These are phyloP conservation scores for Vitis cinerea DNA, from an alignment of 164 flowering plant species.

Conservation along the genomic window DNA sequence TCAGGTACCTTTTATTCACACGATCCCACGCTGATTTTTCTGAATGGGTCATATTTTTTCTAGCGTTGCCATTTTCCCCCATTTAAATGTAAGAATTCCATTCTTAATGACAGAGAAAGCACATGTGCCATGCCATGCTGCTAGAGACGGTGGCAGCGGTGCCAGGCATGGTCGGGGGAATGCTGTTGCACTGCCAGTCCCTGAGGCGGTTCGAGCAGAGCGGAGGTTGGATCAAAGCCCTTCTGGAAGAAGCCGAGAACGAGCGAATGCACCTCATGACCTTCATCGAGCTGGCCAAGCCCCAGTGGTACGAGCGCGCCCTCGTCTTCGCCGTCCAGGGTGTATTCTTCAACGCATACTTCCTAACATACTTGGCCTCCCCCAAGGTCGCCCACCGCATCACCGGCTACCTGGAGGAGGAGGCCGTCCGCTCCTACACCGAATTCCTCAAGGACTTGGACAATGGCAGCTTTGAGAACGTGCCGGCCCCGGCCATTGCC, in stretches of 20 bases:
- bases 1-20: conserved; percentile 16
- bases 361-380: conserved; percentile 23
- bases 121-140: conserved; percentile 32
- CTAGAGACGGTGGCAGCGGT: conserved; percentile 35
- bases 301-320: conserved; percentile 32
- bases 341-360: conserved; percentile 33
- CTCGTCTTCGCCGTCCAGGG: conserved; percentile 36
- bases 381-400: conserved; percentile 36
- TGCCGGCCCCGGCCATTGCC: conserved; percentile 34
- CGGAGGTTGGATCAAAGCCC: conserved; percentile 42
- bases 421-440: conserved; percentile 31
- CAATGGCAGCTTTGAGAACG: conserved; percentile 21
- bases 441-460: conserved; percentile 31
- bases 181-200: conserved; percentile 29
- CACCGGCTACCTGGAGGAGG: conserved; percentile 33
- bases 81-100: background rate
- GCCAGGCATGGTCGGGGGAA: conserved; percentile 36
- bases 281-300: conserved; percentile 27
- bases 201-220: conserved; percentile 32
- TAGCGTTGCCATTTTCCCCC: background rate
- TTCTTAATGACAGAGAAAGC: conserved; percentile 19
- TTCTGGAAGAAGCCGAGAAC: conserved; percentile 38
- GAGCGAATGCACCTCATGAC: conserved; percentile 44
- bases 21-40: background rate
- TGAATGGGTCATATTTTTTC: too few species aligned